Base-by-base conservation (phyloP, 805 yeast genomes). In the Nakazawaea populi region DNA sequence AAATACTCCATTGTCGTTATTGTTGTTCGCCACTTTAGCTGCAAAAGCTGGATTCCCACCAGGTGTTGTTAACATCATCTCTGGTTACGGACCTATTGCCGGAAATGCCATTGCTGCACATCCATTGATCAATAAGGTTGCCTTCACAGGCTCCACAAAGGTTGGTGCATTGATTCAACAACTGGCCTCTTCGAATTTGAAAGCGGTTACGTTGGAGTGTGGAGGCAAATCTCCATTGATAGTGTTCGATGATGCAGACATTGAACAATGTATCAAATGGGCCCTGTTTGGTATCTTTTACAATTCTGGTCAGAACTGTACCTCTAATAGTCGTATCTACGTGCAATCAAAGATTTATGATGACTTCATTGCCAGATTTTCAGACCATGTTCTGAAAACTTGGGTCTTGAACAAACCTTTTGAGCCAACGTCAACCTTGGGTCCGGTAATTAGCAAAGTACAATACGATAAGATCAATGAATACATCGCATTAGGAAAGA, bases 161-260 rank as follows among this genome's bases (percentile, higher is more conserved):
- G 85, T 87, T 12, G 95, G 94, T 44, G 71, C 79, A 56, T 69
- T 79, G 48, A 76, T 87, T 42, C 88, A 82, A 68, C 69, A 74
- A 58, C 70, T 73, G 55, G 91, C 92, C 8, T 70, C 87, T 6
- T 54, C 71, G 3, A 81, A 81, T 60, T 68, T 83, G 67, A 83
- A 83, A 64, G 79, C 78, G 34, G 83, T 82, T 37, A 80, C 87
- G 27, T 69, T 83, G 61, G 89, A 83, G 66, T 83, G 87, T 63
- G 89, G 89, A 57, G 89, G 89, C 52, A 83, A 83, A 61, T 82
- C 87, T 12, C 87, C 88, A 42, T 69, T 81, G 58, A 68, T 83
- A 49, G 73, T 83, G 11, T 77, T 84, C 58, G 76, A 72, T 24
- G 89, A 83, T 63, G 85, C 87, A 18, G 82, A 82, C 58, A 53